A percentile compares a stretch with the other conserved stretches of the same genome.
These are phyloP conservation scores for Spergularia bocconei DNA, from an alignment of 148 eudicot species.

Conservation along the genomic window DNA sequence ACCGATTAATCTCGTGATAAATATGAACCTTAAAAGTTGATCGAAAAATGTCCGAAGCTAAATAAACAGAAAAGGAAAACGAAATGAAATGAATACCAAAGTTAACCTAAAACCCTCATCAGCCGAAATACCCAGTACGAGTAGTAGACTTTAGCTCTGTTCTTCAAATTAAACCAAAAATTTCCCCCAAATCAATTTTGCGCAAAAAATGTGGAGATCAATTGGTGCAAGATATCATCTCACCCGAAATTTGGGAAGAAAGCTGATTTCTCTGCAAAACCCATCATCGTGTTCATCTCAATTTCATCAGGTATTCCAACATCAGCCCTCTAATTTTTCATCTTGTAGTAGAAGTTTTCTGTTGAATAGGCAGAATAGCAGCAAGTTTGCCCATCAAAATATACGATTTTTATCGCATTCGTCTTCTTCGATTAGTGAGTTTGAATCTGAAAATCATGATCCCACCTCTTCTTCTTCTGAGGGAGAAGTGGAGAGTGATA, in stretches of 20 bases:
- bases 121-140: too few relatives aligned
- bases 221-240: constrained; percentile 26
- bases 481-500: constrained; percentile 21
- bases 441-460: constrained; percentile 29
- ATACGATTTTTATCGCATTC: constrained; percentile 41
- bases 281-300: constrained; percentile 11
- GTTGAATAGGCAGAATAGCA: constrained; percentile 7
- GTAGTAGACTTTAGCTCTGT: too few relatives aligned
- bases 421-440: constrained; percentile 33
- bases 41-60: too few relatives aligned
- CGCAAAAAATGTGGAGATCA: constrained; percentile 45
- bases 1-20: too few relatives aligned
- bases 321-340: constrained; percentile 20
- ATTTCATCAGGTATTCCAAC: constrained; percentile 31
- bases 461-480: constrained; percentile 26
- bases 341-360: constrained; percentile 11
- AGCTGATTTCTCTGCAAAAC: constrained; percentile 13
- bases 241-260: constrained; percentile 23
- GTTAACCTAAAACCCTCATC: too few relatives aligned
- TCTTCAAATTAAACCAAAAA: background rate
- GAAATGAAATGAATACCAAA: too few relatives aligned
- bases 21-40: too few relatives aligned
- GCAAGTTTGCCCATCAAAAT: constrained; percentile 22
- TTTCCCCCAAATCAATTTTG: background rate
- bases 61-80: too few relatives aligned